These are phyloP conservation scores for Fraxinus baroniana DNA, from an alignment of 305 asterid species.

Conservation along the genomic window DNA sequence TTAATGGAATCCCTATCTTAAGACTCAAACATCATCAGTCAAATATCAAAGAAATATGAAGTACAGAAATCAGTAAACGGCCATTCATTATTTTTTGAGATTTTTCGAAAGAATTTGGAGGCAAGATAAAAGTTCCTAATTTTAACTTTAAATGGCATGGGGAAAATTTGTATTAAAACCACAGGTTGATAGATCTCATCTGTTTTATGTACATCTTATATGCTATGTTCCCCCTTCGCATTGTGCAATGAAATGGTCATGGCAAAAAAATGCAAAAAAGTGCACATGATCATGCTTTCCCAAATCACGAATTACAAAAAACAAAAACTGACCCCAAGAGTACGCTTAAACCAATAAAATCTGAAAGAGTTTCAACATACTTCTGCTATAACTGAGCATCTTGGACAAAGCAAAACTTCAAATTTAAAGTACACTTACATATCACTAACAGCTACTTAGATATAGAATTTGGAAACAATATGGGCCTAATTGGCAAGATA, in stretches of 20 bases:
- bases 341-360: not conserved
- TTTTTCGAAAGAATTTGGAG: not conserved
- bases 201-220: slow-evolving; percentile 8
- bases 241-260: not conserved
- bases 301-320: not conserved
- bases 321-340: not conserved
- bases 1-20: not conserved
- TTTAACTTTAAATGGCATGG: slow-evolving; percentile 1
- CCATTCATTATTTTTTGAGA: not conserved
- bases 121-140: not conserved
- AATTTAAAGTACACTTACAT: slow-evolving; percentile 2
- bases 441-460: not conserved
- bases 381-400: slow-evolving; percentile 13
- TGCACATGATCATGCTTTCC: not conserved
- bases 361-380: slow-evolving; percentile 6
- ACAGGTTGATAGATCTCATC: not conserved
- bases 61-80: not conserved
- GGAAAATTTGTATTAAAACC: not conserved
- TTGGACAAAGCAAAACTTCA: not conserved
- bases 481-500: slow-evolving; percentile 6
- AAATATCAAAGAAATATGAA: not conserved
- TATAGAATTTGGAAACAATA: slow-evolving; percentile 7
- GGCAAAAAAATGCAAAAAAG: not conserved
- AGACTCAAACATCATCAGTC: not conserved
- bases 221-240: not conserved